Evolutionary conservation across 768 basidiomycete genomes (phyloP).

Genomic region (Mycena leptocephala): DNA sequence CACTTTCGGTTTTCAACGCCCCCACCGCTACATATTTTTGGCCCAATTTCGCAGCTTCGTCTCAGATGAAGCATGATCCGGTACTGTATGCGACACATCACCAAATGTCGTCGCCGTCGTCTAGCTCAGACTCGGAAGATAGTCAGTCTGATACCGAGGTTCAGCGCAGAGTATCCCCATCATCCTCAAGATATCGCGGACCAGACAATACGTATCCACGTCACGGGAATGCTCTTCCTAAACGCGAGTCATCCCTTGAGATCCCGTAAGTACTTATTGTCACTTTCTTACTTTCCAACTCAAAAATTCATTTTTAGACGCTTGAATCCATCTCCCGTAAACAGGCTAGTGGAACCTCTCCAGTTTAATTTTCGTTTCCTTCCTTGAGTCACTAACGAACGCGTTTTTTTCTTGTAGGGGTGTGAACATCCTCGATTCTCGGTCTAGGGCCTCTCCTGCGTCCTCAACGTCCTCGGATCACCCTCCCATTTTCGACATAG

Average conservation of each 20-base stretch:
- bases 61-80: constrained; percentile 58
- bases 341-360: constrained; percentile 1
- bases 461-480: constrained; percentile 4
- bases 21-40: constrained; percentile 64
- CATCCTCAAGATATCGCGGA: not conserved
- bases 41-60: constrained; percentile 63
- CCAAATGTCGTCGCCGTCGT: constrained; percentile 37
- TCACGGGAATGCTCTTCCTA: not conserved
- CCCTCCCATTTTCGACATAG: constrained; percentile 13
- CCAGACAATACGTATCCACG: not conserved
- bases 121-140: constrained; percentile 40
- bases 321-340: not conserved
- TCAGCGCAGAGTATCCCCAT: not conserved
- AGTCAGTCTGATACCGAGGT: constrained; percentile 31
- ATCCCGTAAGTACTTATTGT: not conserved
- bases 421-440: not conserved
- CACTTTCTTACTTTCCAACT: not conserved
- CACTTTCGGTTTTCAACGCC: constrained; percentile 60
- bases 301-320: not conserved
- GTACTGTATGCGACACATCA: constrained; percentile 51
- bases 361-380: not conserved
- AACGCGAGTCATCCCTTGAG: constrained; percentile 5
- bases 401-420: not conserved
- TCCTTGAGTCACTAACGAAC: not conserved
- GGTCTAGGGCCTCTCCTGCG: constrained; percentile 4